Conservation (phyloP, 2,329 filamentous ascomycete genomes). For the Paramyrothecium sp. region DNA sequence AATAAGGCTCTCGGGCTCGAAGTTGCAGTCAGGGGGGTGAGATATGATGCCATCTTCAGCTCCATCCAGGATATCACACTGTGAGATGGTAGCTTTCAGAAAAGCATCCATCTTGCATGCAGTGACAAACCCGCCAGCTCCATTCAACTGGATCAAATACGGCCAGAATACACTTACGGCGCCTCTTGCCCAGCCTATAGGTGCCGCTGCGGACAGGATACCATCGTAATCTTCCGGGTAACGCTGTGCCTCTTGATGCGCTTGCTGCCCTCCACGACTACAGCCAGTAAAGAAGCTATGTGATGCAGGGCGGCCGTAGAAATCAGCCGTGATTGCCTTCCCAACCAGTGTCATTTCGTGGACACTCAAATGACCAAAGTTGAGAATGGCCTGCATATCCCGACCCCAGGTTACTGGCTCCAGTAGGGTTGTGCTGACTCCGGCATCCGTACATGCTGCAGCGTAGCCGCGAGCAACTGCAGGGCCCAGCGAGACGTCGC, state of each 20-base stretch:
- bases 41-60: neutral
- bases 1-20: neutral
- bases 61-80: neutral
- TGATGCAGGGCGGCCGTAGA: neutral
- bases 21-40: neutral
- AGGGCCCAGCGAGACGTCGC: neutral
- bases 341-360: conserved; percentile 1
- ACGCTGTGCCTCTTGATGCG: neutral
- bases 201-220: neutral
- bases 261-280: neutral
- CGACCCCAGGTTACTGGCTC: neutral
- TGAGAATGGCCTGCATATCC: neutral
- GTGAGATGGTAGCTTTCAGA: neutral
- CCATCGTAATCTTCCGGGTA: neutral
- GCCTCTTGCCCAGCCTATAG: neutral
- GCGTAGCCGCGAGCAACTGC: neutral
- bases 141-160: neutral
- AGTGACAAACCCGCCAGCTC: neutral
- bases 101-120: neutral
- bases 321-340: neutral
- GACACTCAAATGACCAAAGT: neutral
- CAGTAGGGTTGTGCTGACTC: neutral
- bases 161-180: neutral
- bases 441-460: neutral
- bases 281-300: conserved; percentile 2